Percentiles rank a stretch among this genome's conserved stretches.
phyloP scores from a whole-genome alignment of 1,284 basidiomycete genomes.

The Trichosporon asahii region DNA sequence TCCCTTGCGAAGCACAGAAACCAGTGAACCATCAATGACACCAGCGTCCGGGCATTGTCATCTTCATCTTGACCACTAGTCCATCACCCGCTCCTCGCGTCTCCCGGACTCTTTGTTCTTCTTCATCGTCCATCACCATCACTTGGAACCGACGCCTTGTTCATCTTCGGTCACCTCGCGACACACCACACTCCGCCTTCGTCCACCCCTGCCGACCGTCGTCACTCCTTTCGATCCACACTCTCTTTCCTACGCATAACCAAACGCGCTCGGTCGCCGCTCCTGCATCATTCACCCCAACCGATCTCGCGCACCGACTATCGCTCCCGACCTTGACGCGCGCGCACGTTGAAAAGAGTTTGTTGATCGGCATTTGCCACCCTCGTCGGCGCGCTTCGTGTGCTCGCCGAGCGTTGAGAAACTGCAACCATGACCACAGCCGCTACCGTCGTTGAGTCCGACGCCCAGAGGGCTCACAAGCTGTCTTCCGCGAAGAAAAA shows the following conservation, averaged over 20 bases:
- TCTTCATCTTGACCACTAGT: not conserved
- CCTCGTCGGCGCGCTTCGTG: not conserved
- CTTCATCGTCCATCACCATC: not conserved
- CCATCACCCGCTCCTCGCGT: not conserved
- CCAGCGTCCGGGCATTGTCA: not conserved
- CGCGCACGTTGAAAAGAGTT: constrained; percentile 2
- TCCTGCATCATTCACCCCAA: not conserved
- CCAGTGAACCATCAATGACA: constrained; percentile 2
- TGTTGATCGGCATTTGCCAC: not conserved
- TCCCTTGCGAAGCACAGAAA: constrained; percentile 1
- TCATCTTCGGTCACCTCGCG: constrained; percentile 7
- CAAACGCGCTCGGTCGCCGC: not conserved
- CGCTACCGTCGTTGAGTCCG: constrained; percentile 17
- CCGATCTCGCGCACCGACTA: not conserved
- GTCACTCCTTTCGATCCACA: constrained; percentile 18
- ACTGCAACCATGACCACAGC: not conserved
- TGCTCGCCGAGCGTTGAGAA: constrained; percentile 5
- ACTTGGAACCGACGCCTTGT: not conserved
- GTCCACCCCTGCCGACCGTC: constrained; percentile 12
- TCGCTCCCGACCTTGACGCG: not conserved
- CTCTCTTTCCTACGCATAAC: not conserved
- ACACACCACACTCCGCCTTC: not conserved
- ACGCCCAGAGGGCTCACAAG: constrained; percentile 32
- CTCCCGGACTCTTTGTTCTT: not conserved
- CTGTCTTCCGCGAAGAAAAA: constrained; percentile 42